These are phyloP conservation scores for Cordyceps farinosa DNA, from an alignment of 2,329 filamentous ascomycete species.

Conservation along the genomic window DNA sequence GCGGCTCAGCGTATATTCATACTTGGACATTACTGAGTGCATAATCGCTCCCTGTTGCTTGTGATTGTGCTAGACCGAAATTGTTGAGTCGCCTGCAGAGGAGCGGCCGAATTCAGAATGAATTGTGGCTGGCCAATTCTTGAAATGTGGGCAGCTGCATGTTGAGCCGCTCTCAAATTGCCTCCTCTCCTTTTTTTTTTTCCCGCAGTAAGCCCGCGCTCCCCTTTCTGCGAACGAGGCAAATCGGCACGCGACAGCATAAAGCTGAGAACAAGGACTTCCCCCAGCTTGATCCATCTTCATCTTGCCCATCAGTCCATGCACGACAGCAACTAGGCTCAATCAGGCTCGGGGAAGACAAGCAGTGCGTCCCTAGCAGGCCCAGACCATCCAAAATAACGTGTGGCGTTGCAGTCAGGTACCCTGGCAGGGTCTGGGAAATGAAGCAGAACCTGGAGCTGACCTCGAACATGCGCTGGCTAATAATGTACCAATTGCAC, in stretches of 20 bases:
- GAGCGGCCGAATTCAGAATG: not conserved
- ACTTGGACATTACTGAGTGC: not conserved
- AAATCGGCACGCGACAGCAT: constrained; percentile 12
- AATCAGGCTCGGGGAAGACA: constrained; percentile 1
- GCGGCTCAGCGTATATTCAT: not conserved
- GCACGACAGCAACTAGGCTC: constrained; percentile 5
- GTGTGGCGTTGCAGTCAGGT: constrained; percentile 7
- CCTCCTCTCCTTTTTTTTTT: not conserved
- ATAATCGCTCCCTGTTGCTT: not conserved
- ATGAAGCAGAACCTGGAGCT: not conserved
- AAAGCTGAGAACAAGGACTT: not conserved
- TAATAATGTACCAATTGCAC: not conserved
- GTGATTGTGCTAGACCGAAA: not conserved
- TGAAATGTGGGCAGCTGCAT: not conserved
- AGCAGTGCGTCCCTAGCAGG: not conserved
- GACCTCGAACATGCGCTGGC: too few species aligned
- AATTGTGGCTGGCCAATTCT: not conserved
- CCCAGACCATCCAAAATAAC: constrained; percentile 1
- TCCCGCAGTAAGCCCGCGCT: not conserved
- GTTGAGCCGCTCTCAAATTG: not conserved
- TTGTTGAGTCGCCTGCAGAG: constrained; percentile 3
- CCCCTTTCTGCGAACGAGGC: not conserved
- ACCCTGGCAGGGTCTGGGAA: not conserved
- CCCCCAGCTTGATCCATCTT: constrained; percentile 2
- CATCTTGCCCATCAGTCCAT: not conserved